phyloP scores from a whole-genome alignment of 176 grass and related monocot genomes.

The Phyllostachys edulis region DNA sequence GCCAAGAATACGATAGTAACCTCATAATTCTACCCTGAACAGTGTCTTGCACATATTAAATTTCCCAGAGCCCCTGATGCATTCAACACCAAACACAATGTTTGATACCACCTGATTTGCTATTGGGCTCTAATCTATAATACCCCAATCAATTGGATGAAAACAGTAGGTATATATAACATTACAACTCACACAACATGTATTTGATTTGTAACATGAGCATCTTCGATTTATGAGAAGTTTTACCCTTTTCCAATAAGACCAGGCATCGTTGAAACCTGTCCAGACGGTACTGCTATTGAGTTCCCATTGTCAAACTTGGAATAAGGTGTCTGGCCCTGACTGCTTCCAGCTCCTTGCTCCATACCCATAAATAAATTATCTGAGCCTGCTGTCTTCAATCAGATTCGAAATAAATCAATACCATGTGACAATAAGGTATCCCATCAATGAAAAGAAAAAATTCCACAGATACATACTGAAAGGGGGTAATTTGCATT shows the following conservation, averaged over 20 bases:
- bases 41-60: background rate
- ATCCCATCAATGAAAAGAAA: background rate
- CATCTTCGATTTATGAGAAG: slow-evolving; percentile 25
- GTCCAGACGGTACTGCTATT: slow-evolving; percentile 41
- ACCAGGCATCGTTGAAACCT: slow-evolving; percentile 52
- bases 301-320: slow-evolving; percentile 60
- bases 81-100: slow-evolving; percentile 8
- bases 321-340: slow-evolving; percentile 46
- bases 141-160: background rate
- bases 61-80: background rate
- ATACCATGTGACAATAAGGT: slow-evolving; percentile 8
- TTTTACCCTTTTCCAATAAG: slow-evolving; percentile 80
- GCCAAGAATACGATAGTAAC: background rate
- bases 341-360: slow-evolving; percentile 52
- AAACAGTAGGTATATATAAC: background rate
- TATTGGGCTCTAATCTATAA: background rate
- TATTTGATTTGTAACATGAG: slow-evolving; percentile 6
- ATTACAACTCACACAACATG: slow-evolving; percentile 15
- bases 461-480: slow-evolving; percentile 30
- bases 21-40: background rate
- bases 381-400: slow-evolving; percentile 37
- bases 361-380: slow-evolving; percentile 51
- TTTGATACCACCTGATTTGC: background rate
- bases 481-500: slow-evolving; percentile 55
- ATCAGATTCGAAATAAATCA: slow-evolving; percentile 37